phyloP scores from a whole-genome alignment of 1,284 basidiomycete genomes.

The Grifola frondosa region DNA sequence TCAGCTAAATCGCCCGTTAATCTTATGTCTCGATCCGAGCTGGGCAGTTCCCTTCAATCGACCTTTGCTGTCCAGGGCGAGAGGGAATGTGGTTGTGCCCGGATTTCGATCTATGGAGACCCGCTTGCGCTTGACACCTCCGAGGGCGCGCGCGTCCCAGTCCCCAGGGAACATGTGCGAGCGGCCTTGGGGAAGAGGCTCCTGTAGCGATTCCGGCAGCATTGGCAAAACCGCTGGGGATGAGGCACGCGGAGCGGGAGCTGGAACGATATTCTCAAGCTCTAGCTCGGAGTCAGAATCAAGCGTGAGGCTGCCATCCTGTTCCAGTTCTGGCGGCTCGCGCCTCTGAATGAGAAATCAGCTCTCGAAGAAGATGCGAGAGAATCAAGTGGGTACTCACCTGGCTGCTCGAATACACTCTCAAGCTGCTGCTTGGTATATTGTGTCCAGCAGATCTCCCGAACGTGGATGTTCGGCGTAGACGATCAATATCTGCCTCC shows the following conservation, averaged over 20 bases:
- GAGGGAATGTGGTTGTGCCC: constrained; percentile 5
- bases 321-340: too few relatives aligned
- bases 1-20: too few relatives aligned
- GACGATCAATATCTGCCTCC: background rate
- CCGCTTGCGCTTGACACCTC: constrained; percentile 9
- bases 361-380: too few relatives aligned
- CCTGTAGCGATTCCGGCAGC: background rate
- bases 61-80: constrained; percentile 19
- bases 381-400: too few relatives aligned
- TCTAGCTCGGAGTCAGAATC: too few relatives aligned
- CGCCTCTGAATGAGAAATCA: too few relatives aligned
- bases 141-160: constrained; percentile 4
- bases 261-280: too few relatives aligned
- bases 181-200: background rate
- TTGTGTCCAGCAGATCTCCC: background rate
- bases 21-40: constrained; percentile 18
- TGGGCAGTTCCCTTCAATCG: constrained; percentile 15
- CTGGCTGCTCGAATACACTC: too few relatives aligned
- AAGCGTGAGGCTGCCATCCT: too few relatives aligned
- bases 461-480: background rate
- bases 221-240: too few relatives aligned
- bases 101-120: background rate
- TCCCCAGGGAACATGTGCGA: constrained; percentile 9
- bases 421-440: background rate
- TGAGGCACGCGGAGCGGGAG: background rate